Base-by-base conservation (phyloP, 306 rosid species). In the Cyamopsis tetragonoloba region DNA sequence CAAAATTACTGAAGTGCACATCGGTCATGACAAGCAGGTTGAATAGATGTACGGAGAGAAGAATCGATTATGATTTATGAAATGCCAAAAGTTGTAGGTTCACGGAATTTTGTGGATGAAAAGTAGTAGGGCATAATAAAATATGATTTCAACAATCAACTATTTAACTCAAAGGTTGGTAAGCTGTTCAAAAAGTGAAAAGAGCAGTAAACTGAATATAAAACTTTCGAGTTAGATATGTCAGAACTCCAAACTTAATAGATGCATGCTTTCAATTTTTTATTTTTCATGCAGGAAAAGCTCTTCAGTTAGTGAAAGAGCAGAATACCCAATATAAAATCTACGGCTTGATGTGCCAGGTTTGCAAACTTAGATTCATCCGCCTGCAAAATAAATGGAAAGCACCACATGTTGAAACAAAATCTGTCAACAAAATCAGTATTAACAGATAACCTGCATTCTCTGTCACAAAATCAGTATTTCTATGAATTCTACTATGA, bases 341-440 rank as follows among this genome's bases (percentile, higher is more conserved):
- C 96, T 39, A 81, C 89, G 4, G 98, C 96, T 84, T 87, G 96
- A 75, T 87, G 96, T 13, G 86, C 87, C 80, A 89, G 80, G 79
- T 86, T 92, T 15, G 77, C 73, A 73, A 89, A 86, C 77, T 80
- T 87, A 38, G 81, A 77, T 62, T 70, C 81, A 73, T 83, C 82
- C 76, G 78, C 81, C 98, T 92, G 81, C 70, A 77, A 76, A 73
- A 37, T 35, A 53, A 46, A 66, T 46, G n/a, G 15, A 26, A 15
- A 35, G 19, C 18, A 3, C 13, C 11, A 15, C 20, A 37, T 7
- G 17, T 59, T n/a, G 22, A 62, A 66, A 43, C 12, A 51, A 15
- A 79, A 24, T 35, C 23, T n/a, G 38, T 49, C 47, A 50, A 51
- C 13, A 9, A 2, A 41, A 13, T 26, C 77, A 28, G 11, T 22